Percentiles rank a stretch among this genome's conserved stretches.
These are phyloP conservation scores for Solanum chilense DNA, from an alignment of 257 asterid species.

Conservation along the genomic window DNA sequence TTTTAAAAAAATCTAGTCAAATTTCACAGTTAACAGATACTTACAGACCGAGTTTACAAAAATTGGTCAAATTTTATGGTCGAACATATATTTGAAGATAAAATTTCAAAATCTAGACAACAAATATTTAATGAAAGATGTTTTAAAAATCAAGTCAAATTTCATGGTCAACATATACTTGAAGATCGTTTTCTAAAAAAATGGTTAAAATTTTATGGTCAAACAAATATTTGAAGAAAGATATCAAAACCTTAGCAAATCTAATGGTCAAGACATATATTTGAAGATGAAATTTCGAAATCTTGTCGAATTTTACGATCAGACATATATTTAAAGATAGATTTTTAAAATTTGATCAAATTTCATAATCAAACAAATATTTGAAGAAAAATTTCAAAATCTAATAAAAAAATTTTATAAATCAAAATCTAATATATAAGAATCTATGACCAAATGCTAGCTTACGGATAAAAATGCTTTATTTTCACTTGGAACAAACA, in stretches of 20 bases:
- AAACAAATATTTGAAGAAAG: background rate
- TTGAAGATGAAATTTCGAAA: background rate
- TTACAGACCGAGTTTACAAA: background rate
- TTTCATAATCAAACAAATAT: background rate
- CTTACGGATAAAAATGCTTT: background rate
- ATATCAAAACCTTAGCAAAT: background rate
- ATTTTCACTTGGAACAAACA: background rate
- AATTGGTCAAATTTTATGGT: background rate
- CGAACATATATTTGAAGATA: background rate
- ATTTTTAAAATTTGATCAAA: background rate
- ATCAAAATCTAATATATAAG: background rate
- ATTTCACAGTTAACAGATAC: background rate
- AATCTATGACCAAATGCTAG: background rate
- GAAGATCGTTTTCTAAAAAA: too few species aligned
- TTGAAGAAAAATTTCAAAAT: background rate
- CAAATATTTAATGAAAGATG: background rate
- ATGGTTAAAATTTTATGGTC: background rate
- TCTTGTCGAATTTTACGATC: background rate
- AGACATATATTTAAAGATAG: background rate
- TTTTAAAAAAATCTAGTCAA: rapidly evolving
- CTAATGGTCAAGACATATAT: rapidly evolving
- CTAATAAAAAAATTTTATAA: background rate
- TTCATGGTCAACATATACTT: too few species aligned
- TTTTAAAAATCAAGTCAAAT: too few species aligned
- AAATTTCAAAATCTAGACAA: too few species aligned